Evolutionary conservation across 257 asterid species (phyloP).

Genomic region (Jasminum sambac): DNA sequence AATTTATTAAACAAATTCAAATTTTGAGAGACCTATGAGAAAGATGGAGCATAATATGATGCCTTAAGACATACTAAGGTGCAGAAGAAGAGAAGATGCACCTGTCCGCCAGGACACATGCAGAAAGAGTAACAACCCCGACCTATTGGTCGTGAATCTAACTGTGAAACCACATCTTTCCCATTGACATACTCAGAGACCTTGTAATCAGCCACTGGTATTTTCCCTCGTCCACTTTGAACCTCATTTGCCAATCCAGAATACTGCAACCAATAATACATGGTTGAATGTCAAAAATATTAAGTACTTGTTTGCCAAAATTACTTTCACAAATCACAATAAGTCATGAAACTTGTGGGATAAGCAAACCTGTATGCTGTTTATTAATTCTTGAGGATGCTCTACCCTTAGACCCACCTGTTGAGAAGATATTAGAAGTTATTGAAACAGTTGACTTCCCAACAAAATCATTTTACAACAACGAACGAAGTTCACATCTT

Average conservation of each 20-base stretch:
- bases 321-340: no score
- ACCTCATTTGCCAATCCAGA: constrained; percentile 81
- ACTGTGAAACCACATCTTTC: constrained; percentile 27
- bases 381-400: constrained; percentile 91
- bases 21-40: no score
- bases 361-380: constrained; percentile 71
- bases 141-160: constrained; percentile 35
- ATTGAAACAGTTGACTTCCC: neutral
- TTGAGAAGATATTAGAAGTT: constrained; percentile 12
- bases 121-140: constrained; percentile 95
- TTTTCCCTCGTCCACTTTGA: constrained; percentile 79
- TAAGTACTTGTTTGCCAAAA: neutral
- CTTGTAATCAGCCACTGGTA: constrained; percentile 97
- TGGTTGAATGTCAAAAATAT: neutral
- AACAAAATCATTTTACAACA: constrained; percentile 15
- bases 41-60: neutral
- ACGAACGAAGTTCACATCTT: no score
- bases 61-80: neutral
- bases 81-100: constrained; percentile 14
- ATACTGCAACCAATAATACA: constrained; percentile 51
- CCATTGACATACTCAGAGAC: constrained; percentile 60
- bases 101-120: constrained; percentile 99
- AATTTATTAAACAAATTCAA: no score
- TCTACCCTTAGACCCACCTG: constrained; percentile 94
- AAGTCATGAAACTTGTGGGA: neutral